Conservation (phyloP, 495 filamentous ascomycete species). For the Xylaria flabelliformis region DNA sequence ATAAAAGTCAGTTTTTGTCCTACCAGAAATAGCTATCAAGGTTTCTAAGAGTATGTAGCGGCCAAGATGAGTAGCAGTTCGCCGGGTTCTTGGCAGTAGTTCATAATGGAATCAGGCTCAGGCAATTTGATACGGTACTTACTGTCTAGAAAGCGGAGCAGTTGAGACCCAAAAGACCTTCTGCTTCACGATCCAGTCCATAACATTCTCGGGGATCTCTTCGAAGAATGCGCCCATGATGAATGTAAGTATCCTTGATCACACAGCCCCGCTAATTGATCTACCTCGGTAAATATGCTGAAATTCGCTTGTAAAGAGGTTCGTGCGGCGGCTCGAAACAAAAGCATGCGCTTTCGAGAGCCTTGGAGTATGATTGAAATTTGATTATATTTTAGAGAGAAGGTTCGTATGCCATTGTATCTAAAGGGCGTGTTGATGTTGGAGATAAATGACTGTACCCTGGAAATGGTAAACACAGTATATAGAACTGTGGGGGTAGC, state of each 20-base stretch:
- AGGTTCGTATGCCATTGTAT: background rate
- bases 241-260: background rate
- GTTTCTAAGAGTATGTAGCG: background rate
- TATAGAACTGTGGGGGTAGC: background rate
- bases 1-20: background rate
- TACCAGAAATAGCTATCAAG: background rate
- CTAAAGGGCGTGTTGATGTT: background rate
- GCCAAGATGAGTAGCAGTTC: background rate
- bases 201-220: constrained; percentile 61
- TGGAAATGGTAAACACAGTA: background rate
- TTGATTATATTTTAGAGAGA: background rate
- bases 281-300: background rate
- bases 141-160: constrained; percentile 60
- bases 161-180: constrained; percentile 73
- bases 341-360: background rate
- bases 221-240: constrained; percentile 69
- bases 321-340: background rate
- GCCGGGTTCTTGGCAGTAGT: background rate
- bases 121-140: constrained; percentile 26
- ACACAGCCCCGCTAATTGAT: background rate
- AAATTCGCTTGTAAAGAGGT: background rate
- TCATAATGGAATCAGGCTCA: background rate
- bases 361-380: background rate
- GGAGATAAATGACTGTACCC: background rate
- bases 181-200: constrained; percentile 65